Conservation (phyloP, 768 basidiomycete species). For the Kwoniella sp. region DNA sequence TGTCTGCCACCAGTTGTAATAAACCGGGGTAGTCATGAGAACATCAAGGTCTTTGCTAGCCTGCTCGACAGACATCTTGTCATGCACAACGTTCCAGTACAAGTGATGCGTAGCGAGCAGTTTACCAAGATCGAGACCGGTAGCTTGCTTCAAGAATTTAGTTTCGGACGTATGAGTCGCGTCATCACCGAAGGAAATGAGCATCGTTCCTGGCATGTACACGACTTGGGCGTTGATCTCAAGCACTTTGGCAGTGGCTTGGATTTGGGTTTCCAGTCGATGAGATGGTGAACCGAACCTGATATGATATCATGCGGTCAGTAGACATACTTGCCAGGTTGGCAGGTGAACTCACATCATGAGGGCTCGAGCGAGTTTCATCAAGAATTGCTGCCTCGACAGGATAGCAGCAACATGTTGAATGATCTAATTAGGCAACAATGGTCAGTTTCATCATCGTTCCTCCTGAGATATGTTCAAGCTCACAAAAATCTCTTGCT, state of each 20-base stretch:
- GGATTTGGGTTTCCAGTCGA: constrained; percentile 87
- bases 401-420: constrained; percentile 79
- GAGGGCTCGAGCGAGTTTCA: constrained; percentile 79
- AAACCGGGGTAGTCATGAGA: constrained; percentile 69
- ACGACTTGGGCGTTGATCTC: constrained; percentile 91
- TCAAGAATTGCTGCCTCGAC: constrained; percentile 79
- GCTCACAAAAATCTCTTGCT: constrained; percentile 74
- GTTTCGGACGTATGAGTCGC: constrained; percentile 78
- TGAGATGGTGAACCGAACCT: constrained; percentile 86
- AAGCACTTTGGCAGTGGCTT: constrained; percentile 82
- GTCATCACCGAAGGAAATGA: constrained; percentile 79
- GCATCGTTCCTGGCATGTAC: constrained; percentile 66
- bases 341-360: constrained; percentile 66
- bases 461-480: background rate
- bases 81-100: constrained; percentile 85
- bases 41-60: constrained; percentile 70
- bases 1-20: constrained; percentile 65
- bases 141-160: constrained; percentile 73
- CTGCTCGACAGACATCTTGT: constrained; percentile 71
- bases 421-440: constrained; percentile 63
- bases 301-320: too few relatives aligned
- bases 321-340: too few relatives aligned
- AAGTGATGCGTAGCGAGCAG: constrained; percentile 69
- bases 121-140: constrained; percentile 74
- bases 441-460: constrained; percentile 5